Evolutionary conservation across 345 rosid species (phyloP).

Genomic region (Gossypium mustelinum): DNA sequence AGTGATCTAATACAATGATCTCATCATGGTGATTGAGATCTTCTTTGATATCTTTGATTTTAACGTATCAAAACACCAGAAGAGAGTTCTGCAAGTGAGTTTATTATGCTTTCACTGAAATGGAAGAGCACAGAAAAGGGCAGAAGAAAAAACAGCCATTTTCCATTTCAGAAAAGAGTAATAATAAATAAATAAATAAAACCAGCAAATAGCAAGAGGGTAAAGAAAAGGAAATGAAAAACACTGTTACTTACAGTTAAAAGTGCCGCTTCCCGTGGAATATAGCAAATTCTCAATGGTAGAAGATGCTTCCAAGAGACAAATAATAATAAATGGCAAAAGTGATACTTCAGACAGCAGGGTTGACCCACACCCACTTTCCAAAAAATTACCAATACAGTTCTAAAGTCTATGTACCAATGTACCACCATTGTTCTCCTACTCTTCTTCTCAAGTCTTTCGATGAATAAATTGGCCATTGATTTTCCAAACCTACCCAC

Average conservation of each 20-base stretch:
- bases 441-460: background rate
- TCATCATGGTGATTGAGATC: too few relatives aligned
- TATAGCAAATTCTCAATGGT: background rate
- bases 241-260: background rate
- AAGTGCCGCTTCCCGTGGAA: background rate
- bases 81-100: too few relatives aligned
- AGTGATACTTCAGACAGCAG: background rate
- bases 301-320: background rate
- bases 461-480: background rate
- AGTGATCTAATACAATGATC: too few relatives aligned
- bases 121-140: background rate
- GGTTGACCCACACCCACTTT: background rate
- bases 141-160: background rate
- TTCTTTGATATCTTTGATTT: too few relatives aligned
- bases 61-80: too few relatives aligned
- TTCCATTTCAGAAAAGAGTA: background rate
- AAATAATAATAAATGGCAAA: background rate
- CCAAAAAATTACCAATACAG: background rate
- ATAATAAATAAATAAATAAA: background rate
- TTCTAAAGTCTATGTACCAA: background rate
- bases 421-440: too few relatives aligned
- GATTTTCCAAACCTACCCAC: background rate
- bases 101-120: too few relatives aligned
- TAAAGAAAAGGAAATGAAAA: background rate
- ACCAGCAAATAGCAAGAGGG: background rate